These are phyloP conservation scores for Trichoderma asperellum DNA, from an alignment of 2,329 filamentous ascomycete genomes.

Conservation along the genomic window DNA sequence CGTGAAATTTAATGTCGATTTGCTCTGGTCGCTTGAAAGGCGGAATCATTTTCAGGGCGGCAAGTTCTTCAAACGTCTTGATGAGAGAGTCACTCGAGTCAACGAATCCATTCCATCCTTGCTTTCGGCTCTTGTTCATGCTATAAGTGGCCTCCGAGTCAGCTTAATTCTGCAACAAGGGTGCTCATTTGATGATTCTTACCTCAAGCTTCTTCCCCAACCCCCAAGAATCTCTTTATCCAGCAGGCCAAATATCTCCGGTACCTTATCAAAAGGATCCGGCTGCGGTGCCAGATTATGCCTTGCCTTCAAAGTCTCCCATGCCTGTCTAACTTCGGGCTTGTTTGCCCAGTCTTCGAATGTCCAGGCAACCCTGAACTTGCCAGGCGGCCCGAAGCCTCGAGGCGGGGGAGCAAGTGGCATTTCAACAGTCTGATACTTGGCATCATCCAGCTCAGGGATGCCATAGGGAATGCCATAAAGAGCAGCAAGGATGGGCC, in stretches of 20 bases:
- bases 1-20: neutral
- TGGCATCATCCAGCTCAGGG: neutral
- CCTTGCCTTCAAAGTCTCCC: neutral
- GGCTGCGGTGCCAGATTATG: neutral
- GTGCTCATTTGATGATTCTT: neutral
- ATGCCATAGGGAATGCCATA: neutral
- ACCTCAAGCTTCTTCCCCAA: constrained; percentile 4
- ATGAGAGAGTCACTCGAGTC: constrained; percentile 1
- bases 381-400: constrained; percentile 11
- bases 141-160: neutral
- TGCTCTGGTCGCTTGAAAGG: constrained; percentile 3
- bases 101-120: constrained; percentile 11
- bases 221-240: neutral
- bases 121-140: constrained; percentile 14
- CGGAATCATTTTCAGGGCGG: constrained; percentile 4
- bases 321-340: constrained; percentile 5
- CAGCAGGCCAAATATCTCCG: neutral
- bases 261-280: constrained; percentile 1
- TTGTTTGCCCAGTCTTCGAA: constrained; percentile 13
- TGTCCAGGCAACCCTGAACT: neutral
- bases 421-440: constrained; percentile 1
- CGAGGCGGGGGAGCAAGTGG: neutral
- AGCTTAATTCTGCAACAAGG: neutral
- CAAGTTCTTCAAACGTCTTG: constrained; percentile 3
- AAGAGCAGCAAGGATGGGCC: constrained; percentile 17